Percentiles rank a stretch among this genome's conserved stretches.
These are phyloP conservation scores for Aureobasidium musti DNA, from an alignment of 2,329 filamentous ascomycete species.

Conservation along the genomic window DNA sequence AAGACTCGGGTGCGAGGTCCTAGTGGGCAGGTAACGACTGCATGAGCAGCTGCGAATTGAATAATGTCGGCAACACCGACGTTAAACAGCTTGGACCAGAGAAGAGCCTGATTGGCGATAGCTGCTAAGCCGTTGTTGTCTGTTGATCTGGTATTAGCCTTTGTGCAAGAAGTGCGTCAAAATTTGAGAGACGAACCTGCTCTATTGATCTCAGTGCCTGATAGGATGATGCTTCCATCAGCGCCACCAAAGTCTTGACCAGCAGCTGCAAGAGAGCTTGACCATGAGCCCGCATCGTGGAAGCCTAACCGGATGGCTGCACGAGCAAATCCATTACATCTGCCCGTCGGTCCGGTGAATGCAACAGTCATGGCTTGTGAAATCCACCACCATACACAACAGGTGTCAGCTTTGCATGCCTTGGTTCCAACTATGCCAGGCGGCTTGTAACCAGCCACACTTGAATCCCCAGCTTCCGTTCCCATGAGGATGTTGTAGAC, in stretches of 20 bases:
- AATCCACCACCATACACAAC: slow-evolving; percentile 50
- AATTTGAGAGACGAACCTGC: background rate
- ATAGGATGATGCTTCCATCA: slow-evolving; percentile 52
- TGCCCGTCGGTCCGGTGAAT: slow-evolving; percentile 42
- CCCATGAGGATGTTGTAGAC: slow-evolving; percentile 33
- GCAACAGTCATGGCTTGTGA: slow-evolving; percentile 42
- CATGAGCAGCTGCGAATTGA: slow-evolving; percentile 44
- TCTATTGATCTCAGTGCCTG: slow-evolving; percentile 45
- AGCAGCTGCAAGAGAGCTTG: slow-evolving; percentile 38
- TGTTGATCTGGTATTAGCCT: background rate
- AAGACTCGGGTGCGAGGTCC: slow-evolving; percentile 45
- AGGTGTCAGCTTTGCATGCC: slow-evolving; percentile 44
- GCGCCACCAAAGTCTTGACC: slow-evolving; percentile 47
- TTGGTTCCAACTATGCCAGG: slow-evolving; percentile 22
- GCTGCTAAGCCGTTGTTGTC: slow-evolving; percentile 40
- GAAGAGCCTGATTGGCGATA: slow-evolving; percentile 31
- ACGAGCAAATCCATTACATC: slow-evolving; percentile 49
- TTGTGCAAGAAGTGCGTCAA: background rate
- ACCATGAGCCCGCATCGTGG: slow-evolving; percentile 53
- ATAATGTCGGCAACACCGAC: slow-evolving; percentile 46
- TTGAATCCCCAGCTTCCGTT: slow-evolving; percentile 31
- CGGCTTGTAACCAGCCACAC: slow-evolving; percentile 32
- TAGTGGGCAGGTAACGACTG: slow-evolving; percentile 45
- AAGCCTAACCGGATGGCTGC: slow-evolving; percentile 52
- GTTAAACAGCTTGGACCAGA: slow-evolving; percentile 37